A percentile compares a stretch with the other conserved stretches of the same genome.
These are phyloP conservation scores for Mycena rebaudengoi DNA, from an alignment of 768 basidiomycete genomes.

Conservation along the genomic window DNA sequence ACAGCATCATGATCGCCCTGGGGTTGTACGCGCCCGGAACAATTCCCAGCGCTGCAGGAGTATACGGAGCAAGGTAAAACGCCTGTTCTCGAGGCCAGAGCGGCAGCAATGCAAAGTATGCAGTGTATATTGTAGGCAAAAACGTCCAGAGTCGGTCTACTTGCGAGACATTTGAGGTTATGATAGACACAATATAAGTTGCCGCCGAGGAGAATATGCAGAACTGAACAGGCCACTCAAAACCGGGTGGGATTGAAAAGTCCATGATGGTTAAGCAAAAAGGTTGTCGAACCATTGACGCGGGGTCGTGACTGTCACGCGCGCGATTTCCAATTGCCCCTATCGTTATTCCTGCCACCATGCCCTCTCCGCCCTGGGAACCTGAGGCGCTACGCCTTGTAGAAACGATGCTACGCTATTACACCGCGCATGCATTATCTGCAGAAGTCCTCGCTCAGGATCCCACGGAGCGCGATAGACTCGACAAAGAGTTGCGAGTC, in stretches of 20 bases:
- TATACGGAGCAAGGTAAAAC: conserved; percentile 59
- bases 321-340: no score
- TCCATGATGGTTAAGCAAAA: conserved; percentile 1
- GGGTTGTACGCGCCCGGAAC: conserved; percentile 65
- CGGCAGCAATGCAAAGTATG: conserved; percentile 83
- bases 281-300: no score
- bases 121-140: conserved; percentile 82
- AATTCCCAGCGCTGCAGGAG: conserved; percentile 57
- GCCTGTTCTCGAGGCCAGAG: conserved; percentile 55
- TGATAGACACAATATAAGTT: conserved; percentile 67
- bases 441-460: no score
- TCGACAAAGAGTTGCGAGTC: no score
- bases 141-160: conserved; percentile 88
- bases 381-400: no score
- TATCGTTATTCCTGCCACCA: no score
- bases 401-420: no score
- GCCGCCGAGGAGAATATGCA: conserved; percentile 55
- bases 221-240: conserved; percentile 72
- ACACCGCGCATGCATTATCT: no score
- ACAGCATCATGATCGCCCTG: conserved; percentile 79
- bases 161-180: conserved; percentile 85
- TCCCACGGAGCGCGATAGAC: no score
- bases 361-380: no score
- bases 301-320: no score
- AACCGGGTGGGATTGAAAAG: conserved; percentile 38